Conservation (phyloP, 2,329 filamentous ascomycete genomes). For the Coniella vitis region DNA sequence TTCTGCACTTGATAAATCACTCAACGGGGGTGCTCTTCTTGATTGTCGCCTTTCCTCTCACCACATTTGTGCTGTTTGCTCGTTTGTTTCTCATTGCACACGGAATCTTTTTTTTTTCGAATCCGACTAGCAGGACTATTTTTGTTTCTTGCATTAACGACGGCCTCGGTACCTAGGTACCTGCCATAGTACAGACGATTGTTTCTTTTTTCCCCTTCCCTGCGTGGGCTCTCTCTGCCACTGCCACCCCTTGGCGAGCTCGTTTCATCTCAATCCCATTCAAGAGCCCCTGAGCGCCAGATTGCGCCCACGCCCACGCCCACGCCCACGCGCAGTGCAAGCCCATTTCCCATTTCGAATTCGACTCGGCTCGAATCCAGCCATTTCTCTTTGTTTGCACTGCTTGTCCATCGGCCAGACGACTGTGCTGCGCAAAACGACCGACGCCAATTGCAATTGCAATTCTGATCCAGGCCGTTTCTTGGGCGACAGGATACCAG, state of each 20-base stretch:
- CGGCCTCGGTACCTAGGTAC: too few species aligned
- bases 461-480: too few species aligned
- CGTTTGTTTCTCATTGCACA: too few species aligned
- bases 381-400: neutral
- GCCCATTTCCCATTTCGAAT: too few species aligned
- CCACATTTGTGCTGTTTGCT: too few species aligned
- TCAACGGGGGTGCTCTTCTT: too few species aligned
- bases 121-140: neutral
- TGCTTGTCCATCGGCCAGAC: neutral
- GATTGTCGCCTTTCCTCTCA: too few species aligned
- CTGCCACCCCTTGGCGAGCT: neutral
- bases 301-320: slow-evolving; percentile 1
- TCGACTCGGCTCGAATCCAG: neutral
- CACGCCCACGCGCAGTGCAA: neutral
- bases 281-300: neutral
- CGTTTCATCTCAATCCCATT: neutral
- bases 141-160: neutral
- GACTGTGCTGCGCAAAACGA: too few species aligned
- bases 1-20: too few species aligned
- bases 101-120: too few species aligned
- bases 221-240: neutral
- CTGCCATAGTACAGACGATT: too few species aligned
- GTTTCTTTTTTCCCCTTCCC: neutral
- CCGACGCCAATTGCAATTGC: neutral
- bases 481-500: too few species aligned